Percentiles rank a stretch among this genome's conserved stretches.
phyloP scores from a whole-genome alignment of 176 grass and related monocot species.

The Elymus sibiricus region DNA sequence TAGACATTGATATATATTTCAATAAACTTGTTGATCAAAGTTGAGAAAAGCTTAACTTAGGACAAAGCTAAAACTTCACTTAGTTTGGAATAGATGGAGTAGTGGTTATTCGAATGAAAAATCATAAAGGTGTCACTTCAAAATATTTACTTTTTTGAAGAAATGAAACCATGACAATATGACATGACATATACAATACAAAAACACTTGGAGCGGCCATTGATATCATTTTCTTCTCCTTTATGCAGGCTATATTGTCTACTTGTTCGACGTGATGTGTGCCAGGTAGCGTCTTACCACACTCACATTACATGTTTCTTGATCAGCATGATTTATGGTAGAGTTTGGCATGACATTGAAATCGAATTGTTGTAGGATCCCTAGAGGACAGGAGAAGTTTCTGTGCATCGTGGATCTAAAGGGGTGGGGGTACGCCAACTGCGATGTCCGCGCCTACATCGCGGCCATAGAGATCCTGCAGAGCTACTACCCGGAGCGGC shows the following conservation, averaged over 20 bases:
- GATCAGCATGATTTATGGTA: background rate
- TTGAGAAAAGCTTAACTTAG: too few relatives aligned
- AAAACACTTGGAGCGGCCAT: background rate
- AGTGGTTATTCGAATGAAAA: too few relatives aligned
- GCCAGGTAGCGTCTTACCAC: background rate
- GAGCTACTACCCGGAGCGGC: conserved; percentile 69
- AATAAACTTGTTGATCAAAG: too few relatives aligned
- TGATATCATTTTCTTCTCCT: background rate
- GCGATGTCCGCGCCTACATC: conserved; percentile 51
- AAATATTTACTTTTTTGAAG: too few relatives aligned
- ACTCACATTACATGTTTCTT: background rate
- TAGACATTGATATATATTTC: too few relatives aligned
- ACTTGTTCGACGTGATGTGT: background rate
- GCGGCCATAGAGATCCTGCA: conserved; percentile 75
- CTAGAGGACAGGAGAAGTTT: conserved; percentile 67
- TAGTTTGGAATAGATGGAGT: too few relatives aligned
- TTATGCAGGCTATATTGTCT: background rate
- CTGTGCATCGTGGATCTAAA: conserved; percentile 57
- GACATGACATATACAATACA: too few relatives aligned
- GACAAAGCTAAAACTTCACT: too few relatives aligned
- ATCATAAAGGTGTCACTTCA: too few relatives aligned
- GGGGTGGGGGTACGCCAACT: conserved; percentile 74
- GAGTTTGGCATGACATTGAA: background rate
- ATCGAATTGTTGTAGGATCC: conserved; percentile 31
- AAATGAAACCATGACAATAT: too few relatives aligned